A percentile compares a stretch with the other conserved stretches of the same genome.
Conservation (phyloP, 768 basidiomycete genomes). For the Lentinus brumalis region DNA sequence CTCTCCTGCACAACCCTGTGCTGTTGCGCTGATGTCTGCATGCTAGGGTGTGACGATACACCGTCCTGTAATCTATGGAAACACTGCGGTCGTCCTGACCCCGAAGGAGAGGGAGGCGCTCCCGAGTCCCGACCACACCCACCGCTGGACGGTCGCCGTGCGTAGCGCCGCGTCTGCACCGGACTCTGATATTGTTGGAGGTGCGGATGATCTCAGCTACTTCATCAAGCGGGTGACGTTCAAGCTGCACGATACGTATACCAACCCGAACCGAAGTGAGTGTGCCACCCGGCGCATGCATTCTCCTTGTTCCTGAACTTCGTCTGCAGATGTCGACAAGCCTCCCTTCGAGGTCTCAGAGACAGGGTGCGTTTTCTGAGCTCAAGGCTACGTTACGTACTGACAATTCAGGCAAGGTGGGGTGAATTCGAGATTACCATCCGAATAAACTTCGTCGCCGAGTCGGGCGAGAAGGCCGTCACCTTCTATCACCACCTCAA, state of each 20-base stretch:
- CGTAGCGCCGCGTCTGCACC: conserved; percentile 81
- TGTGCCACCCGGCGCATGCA: conserved; percentile 16
- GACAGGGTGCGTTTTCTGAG: conserved; percentile 68
- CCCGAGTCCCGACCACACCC: conserved; percentile 77
- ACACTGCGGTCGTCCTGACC: conserved; percentile 80
- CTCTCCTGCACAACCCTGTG: conserved; percentile 5
- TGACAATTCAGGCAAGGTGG: conserved; percentile 60
- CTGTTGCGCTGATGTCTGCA: conserved; percentile 15
- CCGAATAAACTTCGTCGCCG: conserved; percentile 83
- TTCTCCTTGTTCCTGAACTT: conserved; percentile 10
- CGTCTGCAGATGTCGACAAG: conserved; percentile 75
- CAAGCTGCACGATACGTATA: conserved; percentile 96
- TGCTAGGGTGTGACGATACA: conserved; percentile 81
- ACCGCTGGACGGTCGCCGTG: conserved; percentile 95
- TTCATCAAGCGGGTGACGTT: conserved; percentile 97
- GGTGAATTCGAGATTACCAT: conserved; percentile 98
- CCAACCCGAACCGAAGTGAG: conserved; percentile 87
- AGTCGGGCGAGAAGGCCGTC: conserved; percentile 90
- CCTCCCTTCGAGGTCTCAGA: conserved; percentile 95
- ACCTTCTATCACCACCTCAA: conserved; percentile 92
- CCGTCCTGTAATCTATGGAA: conserved; percentile 94
- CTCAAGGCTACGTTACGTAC: background rate
- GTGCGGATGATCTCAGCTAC: conserved; percentile 86
- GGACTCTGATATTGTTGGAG: conserved; percentile 79
- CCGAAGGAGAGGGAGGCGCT: conserved; percentile 65